Evolutionary conservation across 2,329 filamentous ascomycete species (phyloP), one percentile per base, ranked within the genome.

Genomic region (Dothistroma pini): DNA sequence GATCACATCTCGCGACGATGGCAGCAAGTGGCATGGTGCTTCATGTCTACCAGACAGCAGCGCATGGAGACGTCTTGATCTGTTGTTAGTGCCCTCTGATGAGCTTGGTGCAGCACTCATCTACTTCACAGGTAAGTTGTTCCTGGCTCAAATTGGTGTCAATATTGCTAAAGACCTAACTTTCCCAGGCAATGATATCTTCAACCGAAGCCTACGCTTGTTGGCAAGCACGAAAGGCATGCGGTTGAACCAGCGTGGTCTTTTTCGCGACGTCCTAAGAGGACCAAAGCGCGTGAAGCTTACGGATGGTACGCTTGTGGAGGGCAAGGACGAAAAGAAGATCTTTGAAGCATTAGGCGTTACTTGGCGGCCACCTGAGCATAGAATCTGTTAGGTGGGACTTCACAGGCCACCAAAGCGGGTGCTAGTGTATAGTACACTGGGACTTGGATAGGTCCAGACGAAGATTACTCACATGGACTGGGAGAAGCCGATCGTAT

Each of bases 1-100:
- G 0, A 63, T 68, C 1, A 74, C 69, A 1, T 82, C 83, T 7
- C 77, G 77, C 8, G 74, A 75, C 9, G 79, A 84, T 22, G 88
- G 89, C 0, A 89, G 86, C 25, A 96, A 95, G 77, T 97, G 91
- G 91, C 90, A 96, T 66, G 93, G 93, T 3, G 93, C 89, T 56
- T 95, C 89, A 44, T 84, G 87, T 11, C 78, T 96, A 0, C 89
- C 90, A 0, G 62, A 67, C n/a, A 74, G 76, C 4, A 78, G 79
- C 0, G 73, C 84, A 0, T 96, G 91, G 92, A 83, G 92, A 9
- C 84, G 92, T 1, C 88, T 97, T 63, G 93, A 97, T 72, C 83
- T 97, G 21, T 79, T 97, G 1, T 83, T 96, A 4, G 93, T 96
- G 0, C 92, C 93, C 0, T 86, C 87, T 67, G 80, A 84, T 1